These are phyloP conservation scores for Silene noctiflora DNA, from an alignment of 179 eudicot species.

Conservation along the genomic window DNA sequence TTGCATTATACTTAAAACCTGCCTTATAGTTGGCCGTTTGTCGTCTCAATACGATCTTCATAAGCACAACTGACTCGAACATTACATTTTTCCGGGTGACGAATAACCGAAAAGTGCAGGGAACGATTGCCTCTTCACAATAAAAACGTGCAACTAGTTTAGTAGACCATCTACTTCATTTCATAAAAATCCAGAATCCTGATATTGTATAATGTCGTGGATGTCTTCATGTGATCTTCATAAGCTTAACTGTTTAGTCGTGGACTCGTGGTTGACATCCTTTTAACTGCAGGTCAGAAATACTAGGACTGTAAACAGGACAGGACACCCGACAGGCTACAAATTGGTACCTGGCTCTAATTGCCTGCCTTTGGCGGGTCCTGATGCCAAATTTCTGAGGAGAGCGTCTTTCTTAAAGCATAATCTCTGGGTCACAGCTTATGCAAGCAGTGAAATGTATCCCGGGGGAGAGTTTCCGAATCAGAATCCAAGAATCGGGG, in stretches of 20 bases:
- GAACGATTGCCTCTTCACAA: too few species aligned
- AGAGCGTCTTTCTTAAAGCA: constrained; percentile 92
- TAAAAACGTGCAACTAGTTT: too few species aligned
- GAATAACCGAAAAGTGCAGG: too few species aligned
- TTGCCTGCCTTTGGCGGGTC: constrained; percentile 42
- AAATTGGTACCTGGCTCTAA: constrained; percentile 46
- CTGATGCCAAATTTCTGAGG: constrained; percentile 72
- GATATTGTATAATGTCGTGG: too few species aligned
- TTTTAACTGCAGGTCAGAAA: constrained; percentile 33
- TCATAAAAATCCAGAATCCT: too few species aligned
- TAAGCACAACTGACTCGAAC: too few species aligned
- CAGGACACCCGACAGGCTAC: constrained; percentile 47
- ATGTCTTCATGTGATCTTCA: too few species aligned
- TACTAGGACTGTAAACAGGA: constrained; percentile 38
- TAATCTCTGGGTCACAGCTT: constrained; percentile 87
- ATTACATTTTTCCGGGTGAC: too few species aligned
- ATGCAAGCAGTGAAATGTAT: constrained; percentile 64
- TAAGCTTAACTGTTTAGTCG: neutral
- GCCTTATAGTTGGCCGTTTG: too few species aligned
- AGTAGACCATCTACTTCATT: too few species aligned
- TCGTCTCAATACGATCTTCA: too few species aligned
- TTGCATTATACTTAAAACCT: too few species aligned
- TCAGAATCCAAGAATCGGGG: constrained; percentile 91
- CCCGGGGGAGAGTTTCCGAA: constrained; percentile 97
- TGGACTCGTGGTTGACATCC: neutral